Base-by-base conservation (phyloP, 2,329 filamentous ascomycete genomes). In the Neophaeococcomyces aloes region DNA sequence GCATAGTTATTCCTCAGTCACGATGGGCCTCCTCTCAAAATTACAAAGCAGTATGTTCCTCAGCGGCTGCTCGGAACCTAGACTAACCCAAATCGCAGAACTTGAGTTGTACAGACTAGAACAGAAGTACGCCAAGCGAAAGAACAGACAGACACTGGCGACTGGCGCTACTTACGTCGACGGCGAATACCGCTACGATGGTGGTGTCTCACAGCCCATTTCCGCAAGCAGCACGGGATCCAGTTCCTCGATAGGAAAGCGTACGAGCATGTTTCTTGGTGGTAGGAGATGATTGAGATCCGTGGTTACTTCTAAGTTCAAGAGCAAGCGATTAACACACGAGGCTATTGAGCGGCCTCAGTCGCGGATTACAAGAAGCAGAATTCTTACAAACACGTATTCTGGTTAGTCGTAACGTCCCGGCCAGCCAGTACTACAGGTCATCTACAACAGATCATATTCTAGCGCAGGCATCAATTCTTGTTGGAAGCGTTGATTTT, bases 81-180 rank as follows among this genome's bases (percentile, higher is more conserved):
- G 17, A 27, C 25, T 38, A 18, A 32, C 35, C 13, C 38, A 17
- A 18, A 7, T 39, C 34, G 48, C 78, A 83, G 71, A 66, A 55
- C 71, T 93, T 57, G 87, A 96, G 72, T 78, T 96, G 59, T 91
- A 94, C 73, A 85, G 87, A 38, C 81, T 96, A 54, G 89, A 96
- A 70, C 83, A 95, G 69, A 83, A 86, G 57, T 96, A 96, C 72
- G 93, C 88, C 40, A 83, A 83, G 58, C 83, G 86, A 61, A 86
- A 89, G 58, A 85, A 89, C 56, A 86, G 89, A 62, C 88, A 81
- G 43, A 91, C 85, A 48, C 94, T 94, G 64, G 79, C 83, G 59
- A 87, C 84, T 59, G 87, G 86, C 58, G 89, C 87, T 23, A 76
- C 85, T 62, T 96, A 96, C 65, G 83, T 95, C 52, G 86, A 96